These are phyloP conservation scores for Cenococcum geophilum DNA, from an alignment of 495 filamentous ascomycete genomes.

Conservation along the genomic window DNA sequence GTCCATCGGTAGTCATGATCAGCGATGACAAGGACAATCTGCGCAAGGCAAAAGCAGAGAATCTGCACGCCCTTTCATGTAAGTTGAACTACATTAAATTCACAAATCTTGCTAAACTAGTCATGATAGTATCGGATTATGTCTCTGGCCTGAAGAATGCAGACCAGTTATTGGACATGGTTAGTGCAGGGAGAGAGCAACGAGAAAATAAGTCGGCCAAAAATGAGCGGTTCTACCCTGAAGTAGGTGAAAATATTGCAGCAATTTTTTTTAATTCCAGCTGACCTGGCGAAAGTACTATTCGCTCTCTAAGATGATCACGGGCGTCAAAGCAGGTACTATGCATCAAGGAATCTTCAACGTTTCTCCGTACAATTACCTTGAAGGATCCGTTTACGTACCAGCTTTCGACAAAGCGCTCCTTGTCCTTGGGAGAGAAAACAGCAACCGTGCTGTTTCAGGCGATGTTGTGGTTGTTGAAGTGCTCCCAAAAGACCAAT, in stretches of 20 bases:
- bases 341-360: slow-evolving; percentile 93
- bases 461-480: slow-evolving; percentile 91
- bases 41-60: slow-evolving; percentile 70
- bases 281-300: slow-evolving; percentile 55
- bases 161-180: slow-evolving; percentile 87
- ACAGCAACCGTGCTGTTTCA: slow-evolving; percentile 87
- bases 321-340: slow-evolving; percentile 74
- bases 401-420: slow-evolving; percentile 83
- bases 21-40: slow-evolving; percentile 88
- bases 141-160: slow-evolving; percentile 77
- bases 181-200: slow-evolving; percentile 65
- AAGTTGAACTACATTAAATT: slow-evolving; percentile 2
- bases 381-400: slow-evolving; percentile 86
- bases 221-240: slow-evolving; percentile 67
- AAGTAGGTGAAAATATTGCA: slow-evolving; percentile 23
- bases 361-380: slow-evolving; percentile 94
- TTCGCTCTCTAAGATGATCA: slow-evolving; percentile 89
- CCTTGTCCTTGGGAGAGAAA: slow-evolving; percentile 85
- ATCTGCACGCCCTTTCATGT: slow-evolving; percentile 46
- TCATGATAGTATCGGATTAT: slow-evolving; percentile 57
- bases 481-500: slow-evolving; percentile 85
- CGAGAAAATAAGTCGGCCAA: slow-evolving; percentile 56
- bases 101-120: not conserved
- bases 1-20: slow-evolving; percentile 83
- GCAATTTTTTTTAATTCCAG: not conserved